Conservation (phyloP, 352 stramenopile genomes). For the Phytophthora syringae region DNA sequence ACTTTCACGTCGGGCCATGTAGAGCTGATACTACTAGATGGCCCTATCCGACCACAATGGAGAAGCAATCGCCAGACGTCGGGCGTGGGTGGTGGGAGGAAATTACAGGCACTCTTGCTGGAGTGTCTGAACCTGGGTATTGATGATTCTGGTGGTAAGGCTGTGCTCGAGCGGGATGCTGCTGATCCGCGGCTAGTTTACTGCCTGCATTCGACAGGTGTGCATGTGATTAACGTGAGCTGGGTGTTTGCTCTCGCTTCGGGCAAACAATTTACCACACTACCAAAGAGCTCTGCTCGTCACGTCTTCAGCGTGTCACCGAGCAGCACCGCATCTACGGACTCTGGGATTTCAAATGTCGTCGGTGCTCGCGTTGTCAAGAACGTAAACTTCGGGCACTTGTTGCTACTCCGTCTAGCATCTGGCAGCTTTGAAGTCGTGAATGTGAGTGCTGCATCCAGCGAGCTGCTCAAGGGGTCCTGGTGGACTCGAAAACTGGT, state of each 20-base stretch:
- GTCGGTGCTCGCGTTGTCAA: constrained; percentile 73
- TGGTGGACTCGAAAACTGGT: constrained; percentile 34
- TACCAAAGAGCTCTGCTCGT: constrained; percentile 74
- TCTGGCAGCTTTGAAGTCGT: constrained; percentile 81
- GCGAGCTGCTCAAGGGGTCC: constrained; percentile 68
- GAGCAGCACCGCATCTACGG: constrained; percentile 13
- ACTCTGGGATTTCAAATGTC: constrained; percentile 51
- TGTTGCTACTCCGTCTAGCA: constrained; percentile 75
- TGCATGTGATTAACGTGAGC: constrained; percentile 79
- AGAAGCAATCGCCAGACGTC: constrained; percentile 43
- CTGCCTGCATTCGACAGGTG: constrained; percentile 76
- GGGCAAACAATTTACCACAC: constrained; percentile 61
- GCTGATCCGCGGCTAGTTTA: constrained; percentile 71
- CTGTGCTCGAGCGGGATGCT: constrained; percentile 56
- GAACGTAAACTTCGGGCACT: constrained; percentile 78
- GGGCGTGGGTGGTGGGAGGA: constrained; percentile 8
- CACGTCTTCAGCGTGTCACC: constrained; percentile 84
- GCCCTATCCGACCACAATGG: constrained; percentile 68
- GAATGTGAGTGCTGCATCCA: constrained; percentile 78
- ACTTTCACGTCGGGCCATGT: constrained; percentile 81
- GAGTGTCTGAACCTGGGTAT: constrained; percentile 80
- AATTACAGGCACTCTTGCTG: constrained; percentile 62
- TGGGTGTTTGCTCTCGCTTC: constrained; percentile 70
- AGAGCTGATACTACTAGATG: constrained; percentile 74
- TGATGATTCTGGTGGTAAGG: constrained; percentile 72